Evolutionary conservation across 1,284 basidiomycete genomes (phyloP).

Genomic region (Phylloporus gajari): DNA sequence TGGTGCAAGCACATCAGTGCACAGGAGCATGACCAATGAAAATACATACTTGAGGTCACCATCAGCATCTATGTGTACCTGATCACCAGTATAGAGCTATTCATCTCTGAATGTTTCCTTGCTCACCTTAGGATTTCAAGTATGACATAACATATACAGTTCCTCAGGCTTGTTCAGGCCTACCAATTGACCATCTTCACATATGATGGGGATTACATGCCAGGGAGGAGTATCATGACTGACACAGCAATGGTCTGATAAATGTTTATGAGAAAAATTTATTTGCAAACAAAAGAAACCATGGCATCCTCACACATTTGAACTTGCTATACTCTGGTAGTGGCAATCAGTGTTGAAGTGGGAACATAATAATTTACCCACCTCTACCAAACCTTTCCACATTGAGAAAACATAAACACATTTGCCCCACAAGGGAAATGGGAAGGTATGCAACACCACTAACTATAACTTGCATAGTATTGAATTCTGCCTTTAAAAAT

Average conservation of each 20-base stretch:
- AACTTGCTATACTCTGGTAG: slow-evolving; percentile 77
- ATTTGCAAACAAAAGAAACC: background rate
- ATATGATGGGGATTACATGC: slow-evolving; percentile 69
- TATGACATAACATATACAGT: slow-evolving; percentile 64
- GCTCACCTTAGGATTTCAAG: slow-evolving; percentile 71
- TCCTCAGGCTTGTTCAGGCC: slow-evolving; percentile 72
- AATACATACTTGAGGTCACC: slow-evolving; percentile 70
- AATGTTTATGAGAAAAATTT: slow-evolving; percentile 6
- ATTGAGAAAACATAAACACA: slow-evolving; percentile 51
- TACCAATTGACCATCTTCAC: slow-evolving; percentile 68
- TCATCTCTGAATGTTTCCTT: slow-evolving; percentile 71
- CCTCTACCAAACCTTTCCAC: slow-evolving; percentile 59
- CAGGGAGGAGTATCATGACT: slow-evolving; percentile 69
- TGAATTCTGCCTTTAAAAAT: slow-evolving; percentile 62
- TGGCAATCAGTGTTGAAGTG: slow-evolving; percentile 7
- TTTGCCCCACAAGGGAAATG: slow-evolving; percentile 57
- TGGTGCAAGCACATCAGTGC: background rate
- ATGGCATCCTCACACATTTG: slow-evolving; percentile 64
- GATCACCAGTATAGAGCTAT: slow-evolving; percentile 80
- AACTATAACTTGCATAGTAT: slow-evolving; percentile 51
- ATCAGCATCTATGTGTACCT: slow-evolving; percentile 66
- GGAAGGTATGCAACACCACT: slow-evolving; percentile 74
- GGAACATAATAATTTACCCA: slow-evolving; percentile 35
- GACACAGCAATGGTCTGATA: slow-evolving; percentile 67
- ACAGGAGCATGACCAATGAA: background rate